These are phyloP conservation scores for Lithospermum erythrorhizon DNA, from an alignment of 257 asterid species.

Conservation along the genomic window DNA sequence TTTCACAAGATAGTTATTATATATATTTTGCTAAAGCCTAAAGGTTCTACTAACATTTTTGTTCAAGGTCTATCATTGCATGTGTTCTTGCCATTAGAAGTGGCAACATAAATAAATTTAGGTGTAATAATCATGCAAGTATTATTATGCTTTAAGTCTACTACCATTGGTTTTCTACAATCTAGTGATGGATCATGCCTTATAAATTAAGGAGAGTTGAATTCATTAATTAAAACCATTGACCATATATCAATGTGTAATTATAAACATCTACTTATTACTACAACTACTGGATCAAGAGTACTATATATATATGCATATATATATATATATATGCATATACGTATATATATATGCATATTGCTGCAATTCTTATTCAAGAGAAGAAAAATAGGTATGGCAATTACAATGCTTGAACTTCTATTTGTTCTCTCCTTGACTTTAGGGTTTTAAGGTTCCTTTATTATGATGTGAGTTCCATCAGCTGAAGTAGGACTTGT, in stretches of 20 bases:
- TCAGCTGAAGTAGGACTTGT: constrained; percentile 7
- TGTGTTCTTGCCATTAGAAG: background rate
- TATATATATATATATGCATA: too few species aligned
- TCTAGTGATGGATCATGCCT: background rate
- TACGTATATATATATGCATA: too few species aligned
- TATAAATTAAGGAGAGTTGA: too few species aligned
- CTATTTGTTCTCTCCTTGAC: constrained; percentile 1
- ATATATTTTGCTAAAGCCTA: too few species aligned
- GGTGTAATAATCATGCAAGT: background rate
- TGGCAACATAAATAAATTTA: background rate
- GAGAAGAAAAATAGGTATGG: constrained; percentile 11
- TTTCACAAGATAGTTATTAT: too few species aligned
- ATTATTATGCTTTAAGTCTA: background rate
- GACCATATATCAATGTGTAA: too few species aligned
- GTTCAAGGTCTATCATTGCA: background rate
- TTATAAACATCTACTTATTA: too few species aligned
- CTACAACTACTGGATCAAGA: background rate
- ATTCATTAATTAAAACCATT: too few species aligned
- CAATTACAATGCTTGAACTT: background rate
- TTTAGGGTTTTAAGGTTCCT: constrained; percentile 16
- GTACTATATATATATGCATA: background rate
- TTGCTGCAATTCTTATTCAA: too few species aligned
- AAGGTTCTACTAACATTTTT: too few species aligned
- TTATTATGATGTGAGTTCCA: background rate
- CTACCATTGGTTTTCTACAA: too few species aligned